phyloP scores from a whole-genome alignment of 2,329 filamentous ascomycete species.

The Colletotrichum sp. region DNA sequence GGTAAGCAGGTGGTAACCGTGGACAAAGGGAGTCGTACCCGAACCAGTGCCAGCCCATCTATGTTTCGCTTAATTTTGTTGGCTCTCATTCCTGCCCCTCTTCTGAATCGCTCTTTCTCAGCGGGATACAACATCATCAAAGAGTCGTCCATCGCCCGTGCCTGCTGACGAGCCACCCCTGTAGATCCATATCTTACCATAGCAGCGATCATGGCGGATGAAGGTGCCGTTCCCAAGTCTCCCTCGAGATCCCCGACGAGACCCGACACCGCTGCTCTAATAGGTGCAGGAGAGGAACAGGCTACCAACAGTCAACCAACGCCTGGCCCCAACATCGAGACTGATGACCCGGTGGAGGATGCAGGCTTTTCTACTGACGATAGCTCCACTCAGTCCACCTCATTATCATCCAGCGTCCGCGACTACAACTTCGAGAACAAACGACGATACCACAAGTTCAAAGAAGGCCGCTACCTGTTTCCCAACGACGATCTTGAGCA shows the following conservation, averaged over 20 bases:
- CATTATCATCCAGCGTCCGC: slow-evolving; percentile 37
- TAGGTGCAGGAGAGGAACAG: background rate
- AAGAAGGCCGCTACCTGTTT: slow-evolving; percentile 42
- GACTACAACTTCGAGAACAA: slow-evolving; percentile 48
- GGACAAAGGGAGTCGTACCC: background rate
- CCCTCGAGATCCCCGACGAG: background rate
- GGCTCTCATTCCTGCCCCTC: background rate
- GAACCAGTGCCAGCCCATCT: background rate
- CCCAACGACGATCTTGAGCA: slow-evolving; percentile 51
- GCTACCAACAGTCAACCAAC: background rate
- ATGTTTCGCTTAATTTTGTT: background rate
- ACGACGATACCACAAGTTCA: slow-evolving; percentile 46
- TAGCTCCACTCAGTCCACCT: background rate
- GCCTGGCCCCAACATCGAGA: background rate
- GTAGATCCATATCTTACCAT: background rate
- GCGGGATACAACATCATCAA: background rate
- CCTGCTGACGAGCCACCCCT: background rate
- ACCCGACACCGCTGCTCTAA: fast-evolving
- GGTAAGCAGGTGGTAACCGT: background rate
- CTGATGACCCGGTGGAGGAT: background rate
- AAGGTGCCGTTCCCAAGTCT: background rate
- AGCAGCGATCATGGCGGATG: background rate
- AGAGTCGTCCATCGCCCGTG: background rate
- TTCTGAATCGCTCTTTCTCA: background rate
- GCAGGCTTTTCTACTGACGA: background rate